Base-by-base conservation (phyloP, 345 rosid species). In the Dipteronia sinensis region DNA sequence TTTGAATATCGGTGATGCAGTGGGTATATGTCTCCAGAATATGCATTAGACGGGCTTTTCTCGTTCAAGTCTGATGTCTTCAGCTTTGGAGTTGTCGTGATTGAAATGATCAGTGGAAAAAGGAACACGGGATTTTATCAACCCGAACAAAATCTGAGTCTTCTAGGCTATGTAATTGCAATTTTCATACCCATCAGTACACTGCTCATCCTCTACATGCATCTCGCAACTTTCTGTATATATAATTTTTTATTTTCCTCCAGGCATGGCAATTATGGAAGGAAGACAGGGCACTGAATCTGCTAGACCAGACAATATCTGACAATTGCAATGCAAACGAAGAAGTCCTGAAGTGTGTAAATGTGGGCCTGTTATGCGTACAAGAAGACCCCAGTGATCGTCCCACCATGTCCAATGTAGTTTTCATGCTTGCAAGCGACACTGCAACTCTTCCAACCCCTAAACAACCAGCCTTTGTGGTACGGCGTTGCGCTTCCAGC, bases 191-290 rank as follows among this genome's bases (percentile, higher is more conserved):
- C 25, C 20, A 58, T 65, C 29, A 67, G 42, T 25, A 7, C 9
- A 22, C 25, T 19, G 22, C 19, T 46, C 69, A 25, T 64, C 25
- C 68, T 62, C 49, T 59, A 53, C 44, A 64, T 77, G 56, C 34
- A 69, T 75, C 64, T 23, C 55, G 10, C 73, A 69, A 40, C 22
- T 38, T 23, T 53, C 40, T 27, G 44, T 34, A 53, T 20, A 22
- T 22, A 34, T 34, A 34, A 34, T 34, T 34, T 29, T 73, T 75
- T 81, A 65, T 58, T 58, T 64, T 13, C 29, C 11, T 68, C 53
- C 88, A 92, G 95, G 86, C 79, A 25, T 90, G 95, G 95, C 76
- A 76, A 42, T 83, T 86, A 31, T 84, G 92, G 89, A 83, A 85
- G 25, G 81, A 81, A 69, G 86, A 69, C 62, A 87, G 65, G 67